These are phyloP conservation scores for Parascedosporium putredinis DNA, from an alignment of 2,329 filamentous ascomycete species.

Conservation along the genomic window DNA sequence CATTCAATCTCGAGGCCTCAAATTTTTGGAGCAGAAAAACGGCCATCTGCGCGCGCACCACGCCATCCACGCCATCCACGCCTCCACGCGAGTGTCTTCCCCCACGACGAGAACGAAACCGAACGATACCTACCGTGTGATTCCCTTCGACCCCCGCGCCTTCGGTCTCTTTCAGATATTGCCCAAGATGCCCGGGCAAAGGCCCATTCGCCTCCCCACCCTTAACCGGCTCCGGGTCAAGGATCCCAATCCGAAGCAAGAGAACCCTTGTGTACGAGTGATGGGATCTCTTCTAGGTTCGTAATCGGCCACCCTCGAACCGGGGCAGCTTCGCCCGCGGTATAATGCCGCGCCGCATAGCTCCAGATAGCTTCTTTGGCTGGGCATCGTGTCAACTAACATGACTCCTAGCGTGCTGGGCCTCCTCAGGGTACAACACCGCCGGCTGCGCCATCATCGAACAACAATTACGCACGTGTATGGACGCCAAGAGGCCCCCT, in stretches of 20 bases:
- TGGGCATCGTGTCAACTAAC: no score
- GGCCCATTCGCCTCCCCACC: slow-evolving; percentile 47
- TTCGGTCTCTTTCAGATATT: background rate
- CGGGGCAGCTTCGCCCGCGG: no score
- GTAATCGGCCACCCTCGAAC: no score
- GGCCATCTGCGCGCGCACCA: background rate
- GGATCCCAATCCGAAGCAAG: slow-evolving; percentile 36
- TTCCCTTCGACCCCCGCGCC: background rate
- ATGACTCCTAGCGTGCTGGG: slow-evolving; percentile 76
- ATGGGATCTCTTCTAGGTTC: slow-evolving; percentile 49
- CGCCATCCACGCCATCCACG: slow-evolving; percentile 2
- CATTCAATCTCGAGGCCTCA: background rate
- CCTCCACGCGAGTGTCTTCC: no score
- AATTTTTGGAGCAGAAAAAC: slow-evolving; percentile 5
- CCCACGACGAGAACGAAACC: no score
- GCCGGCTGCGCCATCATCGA: slow-evolving; percentile 49
- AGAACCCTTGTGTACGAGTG: slow-evolving; percentile 43
- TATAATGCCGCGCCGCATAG: no score
- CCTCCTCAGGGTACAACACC: slow-evolving; percentile 61
- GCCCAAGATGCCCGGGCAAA: slow-evolving; percentile 34
- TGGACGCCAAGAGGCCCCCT: slow-evolving; percentile 62
- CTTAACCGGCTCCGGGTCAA: slow-evolving; percentile 44
- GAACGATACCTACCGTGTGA: background rate
- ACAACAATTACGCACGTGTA: slow-evolving; percentile 53
- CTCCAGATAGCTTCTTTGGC: background rate